These are phyloP conservation scores for Turnera subulata DNA, from an alignment of 345 rosid species.

Conservation along the genomic window DNA sequence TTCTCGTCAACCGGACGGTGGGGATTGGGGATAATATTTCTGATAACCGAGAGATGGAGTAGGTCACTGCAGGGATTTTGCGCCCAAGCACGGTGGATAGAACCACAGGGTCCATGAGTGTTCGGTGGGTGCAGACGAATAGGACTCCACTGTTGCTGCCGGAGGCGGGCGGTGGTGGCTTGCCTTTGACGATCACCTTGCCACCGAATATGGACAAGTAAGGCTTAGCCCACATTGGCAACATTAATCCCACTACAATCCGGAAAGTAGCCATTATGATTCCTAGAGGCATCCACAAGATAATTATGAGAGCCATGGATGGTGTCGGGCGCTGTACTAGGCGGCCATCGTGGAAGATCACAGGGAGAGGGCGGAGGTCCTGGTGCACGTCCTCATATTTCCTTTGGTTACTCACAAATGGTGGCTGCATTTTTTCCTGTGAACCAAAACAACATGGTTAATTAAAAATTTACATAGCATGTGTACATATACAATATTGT, in stretches of 20 bases:
- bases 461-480: too few species aligned
- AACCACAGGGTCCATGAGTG: conserved; percentile 89
- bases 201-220: conserved; percentile 53
- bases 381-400: conserved; percentile 19
- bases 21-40: conserved; percentile 88
- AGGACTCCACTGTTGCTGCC: conserved; percentile 50
- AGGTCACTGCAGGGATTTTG: conserved; percentile 83
- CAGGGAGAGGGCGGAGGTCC: conserved; percentile 61
- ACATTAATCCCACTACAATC: conserved; percentile 38
- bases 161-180: conserved; percentile 51
- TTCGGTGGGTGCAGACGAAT: conserved; percentile 88
- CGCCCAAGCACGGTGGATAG: conserved; percentile 66
- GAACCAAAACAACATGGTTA: not conserved
- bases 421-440: conserved; percentile 62
- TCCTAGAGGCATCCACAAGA: conserved; percentile 85
- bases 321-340: conserved; percentile 80
- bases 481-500: too few species aligned
- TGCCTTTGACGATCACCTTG: conserved; percentile 63
- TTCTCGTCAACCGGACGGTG: conserved; percentile 70
- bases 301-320: conserved; percentile 55
- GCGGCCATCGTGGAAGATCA: conserved; percentile 92
- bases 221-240: conserved; percentile 66
- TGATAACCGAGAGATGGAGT: conserved; percentile 71
- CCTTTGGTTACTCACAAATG: conserved; percentile 26
- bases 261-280: conserved; percentile 55